A percentile compares a stretch with the other conserved stretches of the same genome.
Evolutionary conservation across 257 asterid genomes (phyloP).

Genomic region (Solanum rostratum): DNA sequence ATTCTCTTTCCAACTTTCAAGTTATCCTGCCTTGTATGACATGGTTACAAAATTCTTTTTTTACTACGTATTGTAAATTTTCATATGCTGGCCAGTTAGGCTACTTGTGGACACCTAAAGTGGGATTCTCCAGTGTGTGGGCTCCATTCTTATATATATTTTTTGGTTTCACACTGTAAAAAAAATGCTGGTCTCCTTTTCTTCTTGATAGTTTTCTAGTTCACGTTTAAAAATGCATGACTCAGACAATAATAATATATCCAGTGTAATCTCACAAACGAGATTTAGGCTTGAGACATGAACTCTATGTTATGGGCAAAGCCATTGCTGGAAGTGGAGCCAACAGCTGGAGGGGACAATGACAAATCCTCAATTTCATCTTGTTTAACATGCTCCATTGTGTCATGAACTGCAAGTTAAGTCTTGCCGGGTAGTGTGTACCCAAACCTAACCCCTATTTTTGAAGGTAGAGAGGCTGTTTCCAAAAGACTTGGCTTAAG

Average conservation of each 20-base stretch:
- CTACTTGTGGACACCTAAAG: background rate
- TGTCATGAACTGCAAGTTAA: too few relatives aligned
- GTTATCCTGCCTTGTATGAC: constrained; percentile 39
- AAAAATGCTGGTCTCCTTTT: background rate
- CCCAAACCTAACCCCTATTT: background rate
- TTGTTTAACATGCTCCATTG: too few relatives aligned
- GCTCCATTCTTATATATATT: background rate
- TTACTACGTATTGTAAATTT: background rate
- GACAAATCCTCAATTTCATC: too few relatives aligned
- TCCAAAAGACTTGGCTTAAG: background rate
- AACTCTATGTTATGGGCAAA: too few relatives aligned
- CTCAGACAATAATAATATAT: background rate
- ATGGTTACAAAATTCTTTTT: constrained; percentile 8
- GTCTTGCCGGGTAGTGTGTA: background rate
- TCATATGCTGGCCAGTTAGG: background rate
- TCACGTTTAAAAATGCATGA: background rate
- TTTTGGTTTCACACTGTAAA: background rate
- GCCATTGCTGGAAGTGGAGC: too few relatives aligned
- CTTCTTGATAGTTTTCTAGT: background rate
- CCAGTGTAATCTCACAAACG: background rate
- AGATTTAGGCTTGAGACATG: too few relatives aligned
- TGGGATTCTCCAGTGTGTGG: constrained; percentile 3
- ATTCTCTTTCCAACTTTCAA: constrained; percentile 14
- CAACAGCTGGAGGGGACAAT: too few relatives aligned
- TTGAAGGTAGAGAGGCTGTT: background rate